These are phyloP conservation scores for Penicillium sp. DNA, from an alignment of 2,329 filamentous ascomycete species.

Conservation along the genomic window DNA sequence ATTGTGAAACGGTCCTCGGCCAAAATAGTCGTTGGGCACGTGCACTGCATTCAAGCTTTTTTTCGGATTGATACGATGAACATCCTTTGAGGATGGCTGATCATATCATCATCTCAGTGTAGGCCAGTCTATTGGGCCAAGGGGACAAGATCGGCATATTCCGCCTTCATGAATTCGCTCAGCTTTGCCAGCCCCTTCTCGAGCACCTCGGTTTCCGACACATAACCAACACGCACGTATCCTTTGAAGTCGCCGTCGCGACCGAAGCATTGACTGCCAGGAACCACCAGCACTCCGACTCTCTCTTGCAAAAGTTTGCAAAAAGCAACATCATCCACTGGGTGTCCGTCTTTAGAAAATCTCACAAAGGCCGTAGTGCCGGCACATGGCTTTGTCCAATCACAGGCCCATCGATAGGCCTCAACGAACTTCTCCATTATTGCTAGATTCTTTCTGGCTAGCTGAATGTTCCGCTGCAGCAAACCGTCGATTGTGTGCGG, in stretches of 20 bases:
- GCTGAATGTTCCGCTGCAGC: conserved; percentile 59
- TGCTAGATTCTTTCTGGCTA: conserved; percentile 65
- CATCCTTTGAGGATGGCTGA: background rate
- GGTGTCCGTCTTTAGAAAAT: conserved; percentile 58
- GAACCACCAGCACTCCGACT: conserved; percentile 70
- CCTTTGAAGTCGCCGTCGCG: conserved; percentile 62
- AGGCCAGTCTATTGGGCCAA: conserved; percentile 4
- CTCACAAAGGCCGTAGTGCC: conserved; percentile 77
- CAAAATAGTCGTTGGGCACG: no score
- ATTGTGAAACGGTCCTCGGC: no score
- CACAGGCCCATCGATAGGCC: conserved; percentile 59
- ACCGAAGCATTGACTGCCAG: conserved; percentile 72
- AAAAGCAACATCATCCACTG: conserved; percentile 69
- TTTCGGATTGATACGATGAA: no score
- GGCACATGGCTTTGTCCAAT: conserved; percentile 70
- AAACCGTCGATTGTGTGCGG: conserved; percentile 60
- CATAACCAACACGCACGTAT: conserved; percentile 74
- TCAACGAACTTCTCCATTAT: conserved; percentile 66
- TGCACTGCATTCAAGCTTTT: no score
- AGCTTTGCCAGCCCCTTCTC: conserved; percentile 59
- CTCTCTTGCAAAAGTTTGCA: conserved; percentile 65
- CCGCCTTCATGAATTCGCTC: conserved; percentile 53
- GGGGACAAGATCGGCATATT: conserved; percentile 49
- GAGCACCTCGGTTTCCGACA: conserved; percentile 66
- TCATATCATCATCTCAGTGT: no score